Percentiles rank a stretch among this genome's conserved stretches.
Evolutionary conservation across 2,329 filamentous ascomycete species (phyloP).

Genomic region (Tetracladium maxilliforme): DNA sequence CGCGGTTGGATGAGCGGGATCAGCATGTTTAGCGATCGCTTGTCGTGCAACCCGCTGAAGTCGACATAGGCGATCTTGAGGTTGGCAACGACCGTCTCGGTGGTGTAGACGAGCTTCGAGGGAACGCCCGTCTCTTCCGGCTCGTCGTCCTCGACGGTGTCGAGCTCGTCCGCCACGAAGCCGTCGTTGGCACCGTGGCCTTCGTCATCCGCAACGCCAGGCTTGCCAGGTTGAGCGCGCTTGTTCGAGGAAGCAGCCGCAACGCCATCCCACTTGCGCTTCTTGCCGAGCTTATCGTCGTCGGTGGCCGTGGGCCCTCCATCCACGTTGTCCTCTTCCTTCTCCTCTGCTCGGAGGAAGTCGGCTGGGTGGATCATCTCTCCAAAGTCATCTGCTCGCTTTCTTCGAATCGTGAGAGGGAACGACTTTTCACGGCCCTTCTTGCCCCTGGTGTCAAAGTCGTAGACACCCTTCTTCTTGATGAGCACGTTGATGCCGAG

Average conservation of each 20-base stretch:
- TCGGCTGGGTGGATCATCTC: slow-evolving; percentile 90
- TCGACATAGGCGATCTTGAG: slow-evolving; percentile 78
- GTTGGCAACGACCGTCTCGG: slow-evolving; percentile 49
- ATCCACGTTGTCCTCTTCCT: slow-evolving; percentile 59
- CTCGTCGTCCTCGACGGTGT: slow-evolving; percentile 40
- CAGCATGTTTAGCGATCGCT: slow-evolving; percentile 84
- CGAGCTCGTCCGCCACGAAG: slow-evolving; percentile 38
- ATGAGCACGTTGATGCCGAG: slow-evolving; percentile 83
- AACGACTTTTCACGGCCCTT: slow-evolving; percentile 89
- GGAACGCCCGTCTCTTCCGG: slow-evolving; percentile 46
- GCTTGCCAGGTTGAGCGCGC: slow-evolving; percentile 33
- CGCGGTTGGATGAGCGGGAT: slow-evolving; percentile 87
- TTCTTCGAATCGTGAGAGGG: slow-evolving; percentile 67
- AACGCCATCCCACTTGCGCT: slow-evolving; percentile 82
- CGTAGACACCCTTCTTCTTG: slow-evolving; percentile 78
- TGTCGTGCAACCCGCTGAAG: slow-evolving; percentile 84
- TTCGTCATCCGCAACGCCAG: slow-evolving; percentile 11
- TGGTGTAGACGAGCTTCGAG: slow-evolving; percentile 56
- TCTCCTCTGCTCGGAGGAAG: slow-evolving; percentile 82
- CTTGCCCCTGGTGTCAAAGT: slow-evolving; percentile 84
- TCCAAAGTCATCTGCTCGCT: slow-evolving; percentile 79
- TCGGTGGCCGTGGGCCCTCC: slow-evolving; percentile 32
- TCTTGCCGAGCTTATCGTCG: slow-evolving; percentile 66
- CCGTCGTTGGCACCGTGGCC: slow-evolving; percentile 26
- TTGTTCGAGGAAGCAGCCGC: slow-evolving; percentile 37